phyloP scores from a whole-genome alignment of 163 green algal species.

The Scenedesmus sp. region DNA sequence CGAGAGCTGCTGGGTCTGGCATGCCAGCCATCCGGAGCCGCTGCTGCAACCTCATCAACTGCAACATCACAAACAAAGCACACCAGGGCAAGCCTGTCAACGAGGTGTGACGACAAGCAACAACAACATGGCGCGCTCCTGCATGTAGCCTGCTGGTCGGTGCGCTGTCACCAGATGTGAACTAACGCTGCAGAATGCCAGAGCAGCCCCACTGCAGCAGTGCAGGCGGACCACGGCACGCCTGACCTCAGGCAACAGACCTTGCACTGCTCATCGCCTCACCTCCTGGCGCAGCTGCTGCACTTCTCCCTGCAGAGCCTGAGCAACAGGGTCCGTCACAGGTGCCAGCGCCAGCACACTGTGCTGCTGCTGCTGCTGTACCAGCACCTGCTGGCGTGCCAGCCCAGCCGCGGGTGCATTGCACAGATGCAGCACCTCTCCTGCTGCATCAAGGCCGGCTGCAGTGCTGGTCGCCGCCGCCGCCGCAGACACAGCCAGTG shows the following conservation, averaged over 20 bases:
- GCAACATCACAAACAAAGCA: neutral
- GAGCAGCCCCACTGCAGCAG: neutral
- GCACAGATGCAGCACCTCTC: neutral
- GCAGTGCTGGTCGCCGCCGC: neutral
- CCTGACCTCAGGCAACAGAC: conserved; percentile 27
- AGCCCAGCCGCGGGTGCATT: conserved; percentile 23
- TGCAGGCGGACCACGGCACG: neutral
- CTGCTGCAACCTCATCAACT: conserved; percentile 39
- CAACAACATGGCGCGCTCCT: neutral
- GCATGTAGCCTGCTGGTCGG: neutral
- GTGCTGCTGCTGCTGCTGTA: conserved; percentile 36
- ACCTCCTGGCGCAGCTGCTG: conserved; percentile 26
- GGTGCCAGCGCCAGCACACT: neutral
- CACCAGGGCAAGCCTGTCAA: neutral
- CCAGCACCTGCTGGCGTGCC: neutral
- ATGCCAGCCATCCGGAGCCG: conserved; percentile 30
- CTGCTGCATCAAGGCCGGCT: neutral
- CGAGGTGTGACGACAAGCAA: neutral
- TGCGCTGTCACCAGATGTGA: too few relatives aligned
- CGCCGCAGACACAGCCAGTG: neutral
- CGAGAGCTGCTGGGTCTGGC: conserved; percentile 2
- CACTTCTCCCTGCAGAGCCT: conserved; percentile 37
- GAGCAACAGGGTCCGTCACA: conserved; percentile 20
- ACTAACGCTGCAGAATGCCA: too few relatives aligned
- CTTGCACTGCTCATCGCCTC: conserved; percentile 15